Percentiles rank a stretch among this genome's conserved stretches.
Conservation (phyloP, 2,329 filamentous ascomycete species). For the Xylariaceae sp. region DNA sequence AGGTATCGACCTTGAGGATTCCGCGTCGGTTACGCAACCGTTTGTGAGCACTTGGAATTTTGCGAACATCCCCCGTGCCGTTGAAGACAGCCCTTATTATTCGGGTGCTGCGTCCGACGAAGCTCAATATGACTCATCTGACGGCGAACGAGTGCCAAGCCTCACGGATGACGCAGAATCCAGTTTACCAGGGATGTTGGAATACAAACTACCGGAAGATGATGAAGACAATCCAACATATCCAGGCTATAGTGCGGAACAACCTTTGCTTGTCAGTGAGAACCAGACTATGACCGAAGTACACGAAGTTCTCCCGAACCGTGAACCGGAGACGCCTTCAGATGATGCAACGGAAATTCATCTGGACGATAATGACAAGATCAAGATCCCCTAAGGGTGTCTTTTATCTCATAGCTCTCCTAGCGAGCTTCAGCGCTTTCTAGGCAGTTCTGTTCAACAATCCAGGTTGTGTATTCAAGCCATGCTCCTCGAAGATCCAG, state of each 20-base stretch:
- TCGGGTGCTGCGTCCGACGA: conserved; percentile 33
- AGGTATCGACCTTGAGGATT: conserved; percentile 38
- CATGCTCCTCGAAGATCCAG: not conserved
- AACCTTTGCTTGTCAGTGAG: conserved; percentile 14
- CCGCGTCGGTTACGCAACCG: conserved; percentile 22
- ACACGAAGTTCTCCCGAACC: conserved; percentile 37
- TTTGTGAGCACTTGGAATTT: conserved; percentile 43
- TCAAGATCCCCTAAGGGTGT: conserved; percentile 21
- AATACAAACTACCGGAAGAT: conserved; percentile 26
- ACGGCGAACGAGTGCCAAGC: conserved; percentile 30
- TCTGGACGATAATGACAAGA: conserved; percentile 38
- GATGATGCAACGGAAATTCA: conserved; percentile 48
- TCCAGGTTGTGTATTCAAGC: not conserved
- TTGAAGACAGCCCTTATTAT: conserved; percentile 26
- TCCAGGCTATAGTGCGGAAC: conserved; percentile 15
- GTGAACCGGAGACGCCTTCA: conserved; percentile 34
- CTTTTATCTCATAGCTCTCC: not conserved
- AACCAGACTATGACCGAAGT: conserved; percentile 29
- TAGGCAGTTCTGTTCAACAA: not conserved
- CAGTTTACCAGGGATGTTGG: conserved; percentile 27
- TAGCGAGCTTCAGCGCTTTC: not conserved
- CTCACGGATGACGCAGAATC: conserved; percentile 25
- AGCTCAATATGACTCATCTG: conserved; percentile 36
- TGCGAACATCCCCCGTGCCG: conserved; percentile 32
- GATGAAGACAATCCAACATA: conserved; percentile 21